These are phyloP conservation scores for Fomitopsis palustris DNA, from an alignment of 1,284 basidiomycete species.

Conservation along the genomic window DNA sequence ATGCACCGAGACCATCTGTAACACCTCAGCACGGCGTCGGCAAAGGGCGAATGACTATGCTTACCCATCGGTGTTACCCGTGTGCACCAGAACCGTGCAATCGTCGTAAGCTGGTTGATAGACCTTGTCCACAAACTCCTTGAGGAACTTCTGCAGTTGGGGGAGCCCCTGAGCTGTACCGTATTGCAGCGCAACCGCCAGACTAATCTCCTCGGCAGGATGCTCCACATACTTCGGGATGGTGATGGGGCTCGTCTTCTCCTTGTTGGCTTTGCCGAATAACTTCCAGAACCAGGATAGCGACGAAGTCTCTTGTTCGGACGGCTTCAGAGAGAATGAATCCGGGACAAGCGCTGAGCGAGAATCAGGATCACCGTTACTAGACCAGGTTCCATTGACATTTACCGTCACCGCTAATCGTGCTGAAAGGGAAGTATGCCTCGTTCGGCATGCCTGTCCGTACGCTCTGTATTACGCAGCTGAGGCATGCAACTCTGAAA, in stretches of 20 bases:
- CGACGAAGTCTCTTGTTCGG: conserved; percentile 27
- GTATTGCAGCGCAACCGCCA: conserved; percentile 74
- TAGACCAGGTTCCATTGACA: neutral
- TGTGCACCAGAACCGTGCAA: conserved; percentile 59
- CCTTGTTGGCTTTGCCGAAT: conserved; percentile 41
- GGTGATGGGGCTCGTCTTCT: conserved; percentile 47
- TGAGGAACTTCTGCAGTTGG: conserved; percentile 48
- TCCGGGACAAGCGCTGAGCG: conserved; percentile 31
- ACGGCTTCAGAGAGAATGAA: conserved; percentile 30
- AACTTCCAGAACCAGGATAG: conserved; percentile 68
- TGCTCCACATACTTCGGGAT: conserved; percentile 58
- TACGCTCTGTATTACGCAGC: neutral
- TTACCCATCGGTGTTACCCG: conserved; percentile 76
- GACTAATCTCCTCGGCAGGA: conserved; percentile 51
- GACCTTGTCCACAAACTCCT: conserved; percentile 59
- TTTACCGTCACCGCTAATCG: conserved; percentile 44
- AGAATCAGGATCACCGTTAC: neutral
- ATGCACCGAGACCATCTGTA: conserved; percentile 49
- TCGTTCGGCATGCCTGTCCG: conserved; percentile 58
- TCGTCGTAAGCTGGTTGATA: conserved; percentile 71
- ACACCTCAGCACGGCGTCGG: neutral
- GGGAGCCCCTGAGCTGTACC: conserved; percentile 55
- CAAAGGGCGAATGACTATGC: conserved; percentile 7
- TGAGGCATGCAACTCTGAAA: neutral
- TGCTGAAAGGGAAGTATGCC: conserved; percentile 61